Evolutionary conservation across 1,284 basidiomycete genomes (phyloP).

Genomic region (Ganoderma meredithae): DNA sequence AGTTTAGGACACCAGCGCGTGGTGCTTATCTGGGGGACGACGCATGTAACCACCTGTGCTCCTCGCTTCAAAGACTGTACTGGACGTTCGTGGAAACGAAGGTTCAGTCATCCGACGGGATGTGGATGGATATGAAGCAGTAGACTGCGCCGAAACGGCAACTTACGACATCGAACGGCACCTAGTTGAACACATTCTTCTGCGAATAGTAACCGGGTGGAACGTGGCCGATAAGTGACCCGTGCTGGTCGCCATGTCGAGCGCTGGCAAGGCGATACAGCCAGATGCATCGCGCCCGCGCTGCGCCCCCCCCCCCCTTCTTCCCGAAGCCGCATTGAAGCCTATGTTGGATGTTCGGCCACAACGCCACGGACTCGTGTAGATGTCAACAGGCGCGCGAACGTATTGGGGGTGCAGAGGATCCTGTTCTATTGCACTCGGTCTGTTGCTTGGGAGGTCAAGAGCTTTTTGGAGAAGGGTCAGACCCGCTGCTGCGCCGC

Average conservation of each 20-base stretch:
- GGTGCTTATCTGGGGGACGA: slow-evolving; percentile 1
- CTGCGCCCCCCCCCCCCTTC: neutral
- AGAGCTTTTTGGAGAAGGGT: neutral
- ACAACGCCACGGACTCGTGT: neutral
- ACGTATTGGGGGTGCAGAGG: neutral
- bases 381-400: neutral
- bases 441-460: neutral
- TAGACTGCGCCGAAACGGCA: neutral
- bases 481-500: neutral
- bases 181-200: neutral
- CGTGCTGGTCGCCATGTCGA: slow-evolving; percentile 5
- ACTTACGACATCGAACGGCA: slow-evolving; percentile 2
- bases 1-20: neutral
- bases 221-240: slow-evolving; percentile 4
- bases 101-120: neutral
- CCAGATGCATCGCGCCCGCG: neutral
- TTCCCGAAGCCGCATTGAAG: neutral
- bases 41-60: neutral
- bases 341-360: neutral
- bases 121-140: neutral
- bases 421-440: neutral
- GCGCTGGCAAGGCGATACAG: neutral
- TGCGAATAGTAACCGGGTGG: slow-evolving; percentile 6
- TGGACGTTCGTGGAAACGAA: slow-evolving; percentile 9
- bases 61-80: slow-evolving; percentile 6